These are phyloP conservation scores for Entomophthora muscae DNA, from an alignment of 371 early-diverging fungal genomes.

Conservation along the genomic window DNA sequence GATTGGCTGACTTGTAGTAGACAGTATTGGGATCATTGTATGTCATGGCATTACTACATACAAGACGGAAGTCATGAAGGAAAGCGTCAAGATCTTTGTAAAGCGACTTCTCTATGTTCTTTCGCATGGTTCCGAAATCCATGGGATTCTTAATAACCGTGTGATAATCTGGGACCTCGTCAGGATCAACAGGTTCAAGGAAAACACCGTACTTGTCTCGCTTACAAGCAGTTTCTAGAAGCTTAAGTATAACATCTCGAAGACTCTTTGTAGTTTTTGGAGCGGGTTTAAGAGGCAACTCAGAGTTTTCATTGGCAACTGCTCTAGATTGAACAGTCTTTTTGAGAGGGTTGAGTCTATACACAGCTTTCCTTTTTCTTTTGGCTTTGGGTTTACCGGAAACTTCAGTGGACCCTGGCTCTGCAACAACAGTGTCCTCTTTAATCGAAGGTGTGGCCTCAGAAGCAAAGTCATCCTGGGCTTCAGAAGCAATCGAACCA, in stretches of 20 bases:
- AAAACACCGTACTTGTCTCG: not conserved
- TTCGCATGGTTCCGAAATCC: conserved; percentile 78
- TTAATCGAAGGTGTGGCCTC: not conserved
- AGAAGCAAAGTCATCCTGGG: not conserved
- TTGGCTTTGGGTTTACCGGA: not conserved
- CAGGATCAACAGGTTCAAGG: not conserved
- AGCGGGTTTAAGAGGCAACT: not conserved
- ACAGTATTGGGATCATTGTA: conserved; percentile 32
- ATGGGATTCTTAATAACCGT: conserved; percentile 74
- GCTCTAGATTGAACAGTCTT: not conserved
- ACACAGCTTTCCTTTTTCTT: not conserved
- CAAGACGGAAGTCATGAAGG: conserved; percentile 55
- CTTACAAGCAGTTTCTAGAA: not conserved
- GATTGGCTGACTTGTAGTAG: not conserved
- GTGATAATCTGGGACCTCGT: conserved; percentile 1
- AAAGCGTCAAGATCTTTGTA: conserved; percentile 68
- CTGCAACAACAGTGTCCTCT: not conserved
- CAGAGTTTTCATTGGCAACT: not conserved
- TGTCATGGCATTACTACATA: conserved; percentile 63
- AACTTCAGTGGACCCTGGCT: not conserved
- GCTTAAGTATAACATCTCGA: not conserved
- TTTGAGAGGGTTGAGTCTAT: not conserved
- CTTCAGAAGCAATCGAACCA: not conserved
- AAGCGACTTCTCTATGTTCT: conserved; percentile 46
- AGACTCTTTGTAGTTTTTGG: not conserved